Conservation (phyloP, 78 protist genomes). For the Tieghemostelium lacteum region DNA sequence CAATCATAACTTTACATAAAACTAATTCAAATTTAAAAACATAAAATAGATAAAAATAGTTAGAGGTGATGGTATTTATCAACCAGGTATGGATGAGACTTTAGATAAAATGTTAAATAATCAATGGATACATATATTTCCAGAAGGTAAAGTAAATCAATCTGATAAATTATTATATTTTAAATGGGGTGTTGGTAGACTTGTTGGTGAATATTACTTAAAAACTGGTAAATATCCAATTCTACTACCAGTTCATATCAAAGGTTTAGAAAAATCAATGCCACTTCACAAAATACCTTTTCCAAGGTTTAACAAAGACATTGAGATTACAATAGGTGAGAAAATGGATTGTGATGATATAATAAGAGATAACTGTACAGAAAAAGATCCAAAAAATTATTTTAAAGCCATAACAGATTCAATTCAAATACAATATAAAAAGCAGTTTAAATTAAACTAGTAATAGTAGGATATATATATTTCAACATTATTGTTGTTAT, state of each 20-base stretch:
- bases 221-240: slow-evolving; percentile 10
- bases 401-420: no score
- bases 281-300: slow-evolving; percentile 51
- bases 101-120: slow-evolving; percentile 60
- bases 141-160: slow-evolving; percentile 73
- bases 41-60: slow-evolving; percentile 39
- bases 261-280: slow-evolving; percentile 66
- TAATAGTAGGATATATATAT: no score
- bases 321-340: slow-evolving; percentile 12
- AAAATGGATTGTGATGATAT: slow-evolving; percentile 13
- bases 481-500: no score
- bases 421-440: no score
- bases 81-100: slow-evolving; percentile 31
- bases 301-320: neutral
- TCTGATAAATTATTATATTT: slow-evolving; percentile 23
- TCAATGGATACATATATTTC: slow-evolving; percentile 76
- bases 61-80: slow-evolving; percentile 79
- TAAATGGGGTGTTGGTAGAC: slow-evolving; percentile 81
- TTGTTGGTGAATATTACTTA: slow-evolving; percentile 28
- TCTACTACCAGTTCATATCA: slow-evolving; percentile 52
- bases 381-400: no score
- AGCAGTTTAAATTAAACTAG: no score
- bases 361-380: no score
- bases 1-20: neutral
- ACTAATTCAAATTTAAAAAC: neutral